phyloP scores from a whole-genome alignment of 306 rosid genomes.

The Quercus agrifolia region DNA sequence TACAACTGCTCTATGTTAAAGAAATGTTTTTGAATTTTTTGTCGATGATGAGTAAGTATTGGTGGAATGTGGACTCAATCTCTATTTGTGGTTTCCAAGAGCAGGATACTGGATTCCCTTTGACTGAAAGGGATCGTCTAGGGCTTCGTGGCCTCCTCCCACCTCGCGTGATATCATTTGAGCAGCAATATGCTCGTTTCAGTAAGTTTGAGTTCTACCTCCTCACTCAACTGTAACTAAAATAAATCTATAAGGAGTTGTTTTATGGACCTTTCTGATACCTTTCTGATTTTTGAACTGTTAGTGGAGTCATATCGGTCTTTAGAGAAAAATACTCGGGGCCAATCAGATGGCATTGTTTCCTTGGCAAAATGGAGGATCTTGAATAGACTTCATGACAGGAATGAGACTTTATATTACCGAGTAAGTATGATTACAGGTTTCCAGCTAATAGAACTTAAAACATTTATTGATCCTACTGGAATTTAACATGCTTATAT shows the following conservation, averaged over 20 bases:
- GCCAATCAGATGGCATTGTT: constrained; percentile 65
- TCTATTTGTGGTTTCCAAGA: constrained; percentile 12
- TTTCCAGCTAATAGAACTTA: constrained; percentile 16
- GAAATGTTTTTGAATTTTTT: background rate
- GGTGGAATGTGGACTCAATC: background rate
- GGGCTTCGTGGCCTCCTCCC: constrained; percentile 99
- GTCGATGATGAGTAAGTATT: background rate
- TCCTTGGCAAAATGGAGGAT: constrained; percentile 97
- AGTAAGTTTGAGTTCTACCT: constrained; percentile 49
- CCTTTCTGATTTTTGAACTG: constrained; percentile 14
- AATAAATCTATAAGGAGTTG: background rate
- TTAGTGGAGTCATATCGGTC: constrained; percentile 94
- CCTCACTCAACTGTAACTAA: background rate
- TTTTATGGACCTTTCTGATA: background rate
- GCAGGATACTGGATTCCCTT: constrained; percentile 97
- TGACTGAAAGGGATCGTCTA: constrained; percentile 89
- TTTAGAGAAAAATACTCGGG: constrained; percentile 79
- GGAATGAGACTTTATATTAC: constrained; percentile 92
- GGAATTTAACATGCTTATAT: constrained; percentile 12
- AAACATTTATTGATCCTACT: constrained; percentile 13
- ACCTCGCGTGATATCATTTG: constrained; percentile 95
- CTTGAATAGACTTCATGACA: constrained; percentile 91
- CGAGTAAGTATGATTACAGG: constrained; percentile 58
- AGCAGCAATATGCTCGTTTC: constrained; percentile 93
- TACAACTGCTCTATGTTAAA: background rate